Conservation (phyloP, 345 rosid species). For the Salix caprea region DNA sequence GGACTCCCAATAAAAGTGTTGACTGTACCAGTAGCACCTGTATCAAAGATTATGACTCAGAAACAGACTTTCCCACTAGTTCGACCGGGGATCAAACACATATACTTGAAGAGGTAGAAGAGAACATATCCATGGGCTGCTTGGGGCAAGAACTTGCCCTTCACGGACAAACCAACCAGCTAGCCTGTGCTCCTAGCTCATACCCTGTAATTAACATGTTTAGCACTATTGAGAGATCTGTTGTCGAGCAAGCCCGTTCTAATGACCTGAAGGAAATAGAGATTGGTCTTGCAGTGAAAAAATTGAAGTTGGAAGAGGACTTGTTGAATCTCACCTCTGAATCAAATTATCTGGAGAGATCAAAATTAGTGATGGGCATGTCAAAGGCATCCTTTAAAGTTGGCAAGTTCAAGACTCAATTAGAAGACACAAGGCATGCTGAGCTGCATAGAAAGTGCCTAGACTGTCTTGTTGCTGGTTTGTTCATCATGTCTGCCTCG, state of each 20-base stretch:
- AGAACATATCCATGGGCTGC: conserved; percentile 15
- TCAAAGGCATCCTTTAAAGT: conserved; percentile 61
- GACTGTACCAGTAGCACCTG: conserved; percentile 14
- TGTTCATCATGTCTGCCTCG: conserved; percentile 51
- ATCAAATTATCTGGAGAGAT: conserved; percentile 55
- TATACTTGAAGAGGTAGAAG: conserved; percentile 36
- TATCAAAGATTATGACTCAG: conserved; percentile 29
- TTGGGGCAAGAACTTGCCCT: conserved; percentile 39
- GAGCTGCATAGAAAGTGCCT: conserved; percentile 61
- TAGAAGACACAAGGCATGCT: conserved; percentile 60
- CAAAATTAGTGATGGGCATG: conserved; percentile 59
- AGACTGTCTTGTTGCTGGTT: conserved; percentile 77
- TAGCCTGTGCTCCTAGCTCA: conserved; percentile 30
- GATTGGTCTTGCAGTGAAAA: conserved; percentile 47
- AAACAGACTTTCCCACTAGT: conserved; percentile 22
- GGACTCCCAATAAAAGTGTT: conserved; percentile 4
- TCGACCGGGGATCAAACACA: conserved; percentile 23
- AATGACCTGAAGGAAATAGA: conserved; percentile 68
- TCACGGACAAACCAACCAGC: conserved; percentile 32
- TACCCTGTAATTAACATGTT: conserved; percentile 18
- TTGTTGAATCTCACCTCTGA: conserved; percentile 49
- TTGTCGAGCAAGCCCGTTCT: conserved; percentile 61
- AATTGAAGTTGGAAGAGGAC: conserved; percentile 47
- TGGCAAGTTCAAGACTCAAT: conserved; percentile 68
- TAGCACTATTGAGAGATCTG: conserved; percentile 45